Conservation (phyloP, 73 alveolate species). For the Tetrahymena thermophila region DNA sequence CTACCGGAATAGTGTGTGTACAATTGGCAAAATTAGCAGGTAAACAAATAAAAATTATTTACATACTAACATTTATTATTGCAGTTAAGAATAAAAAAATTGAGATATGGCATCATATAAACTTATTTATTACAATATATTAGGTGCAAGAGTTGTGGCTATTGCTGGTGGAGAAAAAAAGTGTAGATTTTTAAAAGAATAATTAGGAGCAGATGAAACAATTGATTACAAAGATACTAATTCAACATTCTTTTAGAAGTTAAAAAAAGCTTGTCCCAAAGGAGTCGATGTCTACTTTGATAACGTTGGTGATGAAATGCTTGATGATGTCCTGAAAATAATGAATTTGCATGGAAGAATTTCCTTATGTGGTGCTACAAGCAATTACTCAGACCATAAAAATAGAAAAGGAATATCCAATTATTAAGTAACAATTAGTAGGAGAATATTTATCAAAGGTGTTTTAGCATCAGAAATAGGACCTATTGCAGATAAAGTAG, state of each 20-base stretch:
- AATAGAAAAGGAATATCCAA: conserved; percentile 16
- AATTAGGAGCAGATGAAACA: conserved; percentile 25
- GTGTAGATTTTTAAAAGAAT: not conserved
- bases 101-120: too few relatives aligned
- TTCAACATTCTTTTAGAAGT: conserved; percentile 4
- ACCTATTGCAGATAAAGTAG: not conserved
- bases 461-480: not conserved
- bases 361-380: conserved; percentile 37
- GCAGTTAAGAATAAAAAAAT: too few relatives aligned
- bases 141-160: not conserved
- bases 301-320: conserved; percentile 32
- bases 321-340: conserved; percentile 19
- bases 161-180: conserved; percentile 26
- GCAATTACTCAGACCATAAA: conserved; percentile 24
- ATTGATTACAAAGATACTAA: conserved; percentile 32
- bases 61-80: too few relatives aligned
- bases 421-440: not conserved
- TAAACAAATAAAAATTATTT: not conserved
- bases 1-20: conserved; percentile 24
- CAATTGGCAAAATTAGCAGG: conserved; percentile 30
- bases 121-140: not conserved
- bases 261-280: conserved; percentile 16
- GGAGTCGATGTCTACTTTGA: conserved; percentile 36
- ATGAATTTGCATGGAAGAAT: conserved; percentile 21
- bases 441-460: not conserved